A percentile compares a stretch with the other conserved stretches of the same genome.
phyloP scores from a whole-genome alignment of 2,329 filamentous ascomycete genomes.

The Juglanconis oblonga region DNA sequence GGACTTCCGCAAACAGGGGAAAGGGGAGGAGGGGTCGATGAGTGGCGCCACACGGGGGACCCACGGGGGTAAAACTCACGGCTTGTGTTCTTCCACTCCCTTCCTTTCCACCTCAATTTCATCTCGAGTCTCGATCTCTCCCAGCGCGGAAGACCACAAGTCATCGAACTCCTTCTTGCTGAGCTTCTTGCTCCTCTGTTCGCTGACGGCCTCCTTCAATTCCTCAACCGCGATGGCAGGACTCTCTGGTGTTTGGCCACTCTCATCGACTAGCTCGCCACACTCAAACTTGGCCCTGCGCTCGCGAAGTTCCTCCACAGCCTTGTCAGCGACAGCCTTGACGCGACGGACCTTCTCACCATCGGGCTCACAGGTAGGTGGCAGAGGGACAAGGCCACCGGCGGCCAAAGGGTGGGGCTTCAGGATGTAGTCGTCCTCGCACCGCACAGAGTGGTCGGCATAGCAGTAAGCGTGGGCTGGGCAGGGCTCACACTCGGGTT shows the following conservation, averaged over 20 bases:
- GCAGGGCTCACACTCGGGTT: slow-evolving; percentile 85
- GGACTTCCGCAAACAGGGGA: slow-evolving; percentile 16
- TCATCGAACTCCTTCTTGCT: slow-evolving; percentile 88
- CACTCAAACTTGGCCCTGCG: slow-evolving; percentile 89
- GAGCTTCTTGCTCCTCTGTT: slow-evolving; percentile 79
- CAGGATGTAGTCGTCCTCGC: slow-evolving; percentile 83
- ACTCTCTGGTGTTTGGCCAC: slow-evolving; percentile 56
- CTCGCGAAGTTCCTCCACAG: slow-evolving; percentile 81
- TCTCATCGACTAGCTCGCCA: slow-evolving; percentile 64
- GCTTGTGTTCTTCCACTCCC: slow-evolving; percentile 30
- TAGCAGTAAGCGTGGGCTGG: slow-evolving; percentile 89
- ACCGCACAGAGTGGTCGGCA: slow-evolving; percentile 70
- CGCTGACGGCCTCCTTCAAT: slow-evolving; percentile 72
- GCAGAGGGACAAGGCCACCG: slow-evolving; percentile 75
- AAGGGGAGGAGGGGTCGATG: background rate
- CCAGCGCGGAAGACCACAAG: slow-evolving; percentile 72
- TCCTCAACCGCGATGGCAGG: slow-evolving; percentile 65
- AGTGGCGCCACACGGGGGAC: slow-evolving; percentile 9
- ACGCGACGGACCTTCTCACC: slow-evolving; percentile 87
- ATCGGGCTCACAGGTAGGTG: slow-evolving; percentile 92
- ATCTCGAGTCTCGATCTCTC: slow-evolving; percentile 64
- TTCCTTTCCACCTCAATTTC: slow-evolving; percentile 48
- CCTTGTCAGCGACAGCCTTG: slow-evolving; percentile 82
- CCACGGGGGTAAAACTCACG: slow-evolving; percentile 47
- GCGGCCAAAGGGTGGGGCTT: slow-evolving; percentile 81